A percentile compares a stretch with the other conserved stretches of the same genome.
Conservation (phyloP, 495 filamentous ascomycete genomes). For the Penicillium coffeae region DNA sequence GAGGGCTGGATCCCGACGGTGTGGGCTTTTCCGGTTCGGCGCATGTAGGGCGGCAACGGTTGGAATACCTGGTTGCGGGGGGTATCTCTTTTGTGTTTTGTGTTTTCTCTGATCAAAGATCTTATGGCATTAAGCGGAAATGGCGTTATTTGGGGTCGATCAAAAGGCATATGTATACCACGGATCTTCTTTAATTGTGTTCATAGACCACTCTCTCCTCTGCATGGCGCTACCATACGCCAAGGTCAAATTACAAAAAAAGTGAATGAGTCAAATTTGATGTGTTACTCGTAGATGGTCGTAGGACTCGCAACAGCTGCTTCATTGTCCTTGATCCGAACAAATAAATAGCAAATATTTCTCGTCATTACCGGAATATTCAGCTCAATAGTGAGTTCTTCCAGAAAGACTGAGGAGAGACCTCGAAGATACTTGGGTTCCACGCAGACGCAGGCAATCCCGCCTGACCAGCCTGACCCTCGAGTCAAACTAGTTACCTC, state of each 20-base stretch:
- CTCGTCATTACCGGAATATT: too few species aligned
- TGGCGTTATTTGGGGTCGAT: conserved; percentile 26
- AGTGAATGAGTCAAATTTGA: conserved; percentile 13
- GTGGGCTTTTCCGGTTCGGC: conserved; percentile 26
- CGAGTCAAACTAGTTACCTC: too few species aligned
- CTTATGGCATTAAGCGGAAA: conserved; percentile 35
- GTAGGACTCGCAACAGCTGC: too few species aligned
- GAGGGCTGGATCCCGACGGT: conserved; percentile 41
- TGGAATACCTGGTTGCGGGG: conserved; percentile 15
- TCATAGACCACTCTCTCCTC: conserved; percentile 41
- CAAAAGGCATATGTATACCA: conserved; percentile 36
- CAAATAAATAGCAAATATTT: too few species aligned
- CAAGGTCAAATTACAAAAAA: conserved; percentile 25
- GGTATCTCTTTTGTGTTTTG: conserved; percentile 7
- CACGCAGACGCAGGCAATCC: too few species aligned
- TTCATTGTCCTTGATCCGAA: too few species aligned
- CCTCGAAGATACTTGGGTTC: too few species aligned
- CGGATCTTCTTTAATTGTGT: conserved; percentile 20
- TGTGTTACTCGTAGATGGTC: not conserved
- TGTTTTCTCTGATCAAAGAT: conserved; percentile 16
- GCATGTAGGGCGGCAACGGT: conserved; percentile 29
- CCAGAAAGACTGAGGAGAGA: too few species aligned
- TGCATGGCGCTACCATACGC: conserved; percentile 19
- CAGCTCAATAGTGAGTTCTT: too few species aligned
- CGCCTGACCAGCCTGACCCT: too few species aligned